These are phyloP conservation scores for Starmerella sp. DNA, from an alignment of 805 yeast genomes.

Conservation along the genomic window DNA sequence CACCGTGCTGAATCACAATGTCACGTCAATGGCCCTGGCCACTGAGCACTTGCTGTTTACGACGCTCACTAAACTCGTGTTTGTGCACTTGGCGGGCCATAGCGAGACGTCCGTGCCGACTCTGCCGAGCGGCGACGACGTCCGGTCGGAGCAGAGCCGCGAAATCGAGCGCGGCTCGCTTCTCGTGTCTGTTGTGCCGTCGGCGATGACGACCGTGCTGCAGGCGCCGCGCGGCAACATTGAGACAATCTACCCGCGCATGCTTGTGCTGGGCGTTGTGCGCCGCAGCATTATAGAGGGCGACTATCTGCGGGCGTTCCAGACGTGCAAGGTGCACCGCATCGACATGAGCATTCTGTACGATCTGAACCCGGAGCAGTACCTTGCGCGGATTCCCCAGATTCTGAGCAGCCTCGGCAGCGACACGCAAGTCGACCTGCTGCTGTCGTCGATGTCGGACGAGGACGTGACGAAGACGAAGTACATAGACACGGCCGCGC, in stretches of 20 bases:
- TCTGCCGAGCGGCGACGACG: conserved; percentile 24
- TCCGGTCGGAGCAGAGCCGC: conserved; percentile 70
- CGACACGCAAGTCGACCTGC: conserved; percentile 72
- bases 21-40: conserved; percentile 68
- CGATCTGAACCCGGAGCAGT: conserved; percentile 71
- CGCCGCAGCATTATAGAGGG: conserved; percentile 50
- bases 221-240: conserved; percentile 95
- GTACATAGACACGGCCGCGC: conserved; percentile 55
- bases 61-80: conserved; percentile 72
- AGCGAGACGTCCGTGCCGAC: conserved; percentile 10
- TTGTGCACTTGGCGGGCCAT: conserved; percentile 52
- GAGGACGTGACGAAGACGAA: conserved; percentile 77
- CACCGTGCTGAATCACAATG: conserved; percentile 41
- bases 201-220: conserved; percentile 66
- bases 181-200: conserved; percentile 71
- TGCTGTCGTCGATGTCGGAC: conserved; percentile 72
- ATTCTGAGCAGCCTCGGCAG: conserved; percentile 62
- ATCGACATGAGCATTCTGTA: conserved; percentile 80
- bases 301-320: conserved; percentile 62
- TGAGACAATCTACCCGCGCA: conserved; percentile 87
- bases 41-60: conserved; percentile 62
- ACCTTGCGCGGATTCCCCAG: conserved; percentile 47
- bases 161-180: conserved; percentile 84
- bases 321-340: conserved; percentile 79
- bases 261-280: conserved; percentile 78